Evolutionary conservation across 2,329 filamentous ascomycete species (phyloP).

Genomic region (Talaromyces sp.): DNA sequence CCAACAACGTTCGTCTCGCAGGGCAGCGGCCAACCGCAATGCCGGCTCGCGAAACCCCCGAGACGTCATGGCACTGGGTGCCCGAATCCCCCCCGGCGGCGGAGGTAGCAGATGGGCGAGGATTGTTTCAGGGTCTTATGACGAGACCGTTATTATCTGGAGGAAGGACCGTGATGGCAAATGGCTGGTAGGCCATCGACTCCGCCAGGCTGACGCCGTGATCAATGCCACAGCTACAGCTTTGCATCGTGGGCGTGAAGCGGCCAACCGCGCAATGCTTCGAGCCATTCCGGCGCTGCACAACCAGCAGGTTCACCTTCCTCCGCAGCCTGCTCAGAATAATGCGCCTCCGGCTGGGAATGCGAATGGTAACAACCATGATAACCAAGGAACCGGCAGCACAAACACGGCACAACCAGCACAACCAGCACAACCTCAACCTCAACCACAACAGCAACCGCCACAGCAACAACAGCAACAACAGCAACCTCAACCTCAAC

Average conservation of each 20-base stretch:
- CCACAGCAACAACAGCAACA: not conserved
- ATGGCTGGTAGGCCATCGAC: slow-evolving; percentile 72
- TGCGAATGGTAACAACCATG: slow-evolving; percentile 11
- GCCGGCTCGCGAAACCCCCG: slow-evolving; percentile 70
- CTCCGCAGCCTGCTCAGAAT: not conserved
- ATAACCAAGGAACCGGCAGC: not conserved
- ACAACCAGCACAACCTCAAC: not conserved
- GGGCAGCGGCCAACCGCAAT: slow-evolving; percentile 38
- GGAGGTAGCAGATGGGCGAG: slow-evolving; percentile 83
- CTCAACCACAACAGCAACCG: not conserved
- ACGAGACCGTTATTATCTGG: slow-evolving; percentile 95
- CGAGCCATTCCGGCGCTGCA: slow-evolving; percentile 24
- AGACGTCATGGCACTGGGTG: slow-evolving; percentile 70
- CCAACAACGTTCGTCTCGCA: slow-evolving; percentile 31
- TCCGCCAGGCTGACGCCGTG: slow-evolving; percentile 59
- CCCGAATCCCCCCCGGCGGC: slow-evolving; percentile 83
- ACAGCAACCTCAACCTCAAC: slow-evolving; percentile 15
- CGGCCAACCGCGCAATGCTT: slow-evolving; percentile 1
- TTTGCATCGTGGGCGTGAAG: slow-evolving; percentile 9
- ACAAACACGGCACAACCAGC: not conserved
- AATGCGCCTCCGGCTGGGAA: slow-evolving; percentile 23
- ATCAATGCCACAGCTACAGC: slow-evolving; percentile 22
- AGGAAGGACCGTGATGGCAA: slow-evolving; percentile 76
- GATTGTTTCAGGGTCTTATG: slow-evolving; percentile 97
- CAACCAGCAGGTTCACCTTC: not conserved